These are phyloP conservation scores for Letharia lupina DNA, from an alignment of 495 filamentous ascomycete genomes.

Conservation along the genomic window DNA sequence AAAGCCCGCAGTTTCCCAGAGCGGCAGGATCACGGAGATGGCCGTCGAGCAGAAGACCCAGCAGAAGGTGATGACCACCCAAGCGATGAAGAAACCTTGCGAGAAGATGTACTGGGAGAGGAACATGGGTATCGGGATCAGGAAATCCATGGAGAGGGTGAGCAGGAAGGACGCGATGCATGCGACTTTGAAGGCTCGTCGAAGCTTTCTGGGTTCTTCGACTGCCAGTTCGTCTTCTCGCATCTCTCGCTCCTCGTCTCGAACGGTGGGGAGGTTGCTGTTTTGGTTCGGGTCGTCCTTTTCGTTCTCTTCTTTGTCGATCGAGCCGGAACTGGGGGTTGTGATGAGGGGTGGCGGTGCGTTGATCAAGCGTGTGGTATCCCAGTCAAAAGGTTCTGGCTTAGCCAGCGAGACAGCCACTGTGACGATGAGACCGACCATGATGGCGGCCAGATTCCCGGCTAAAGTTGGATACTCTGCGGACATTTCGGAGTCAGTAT, in stretches of 20 bases:
- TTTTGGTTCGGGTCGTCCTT: background rate
- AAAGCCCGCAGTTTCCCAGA: conserved; percentile 29
- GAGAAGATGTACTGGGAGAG: conserved; percentile 62
- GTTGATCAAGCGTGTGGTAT: conserved; percentile 30
- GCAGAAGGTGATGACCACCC: conserved; percentile 59
- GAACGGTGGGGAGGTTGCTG: conserved; percentile 11
- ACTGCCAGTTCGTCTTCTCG: conserved; percentile 28
- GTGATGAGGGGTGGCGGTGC: conserved; percentile 3
- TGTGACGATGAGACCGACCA: conserved; percentile 28
- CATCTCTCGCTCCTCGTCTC: conserved; percentile 24
- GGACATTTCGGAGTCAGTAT: no score
- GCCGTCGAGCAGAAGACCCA: conserved; percentile 56
- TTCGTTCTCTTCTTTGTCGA: conserved; percentile 13
- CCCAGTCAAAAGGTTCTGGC: conserved; percentile 30
- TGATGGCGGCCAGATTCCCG: conserved; percentile 30
- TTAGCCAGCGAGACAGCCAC: conserved; percentile 27
- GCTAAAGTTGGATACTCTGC: conserved; percentile 29
- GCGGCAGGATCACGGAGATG: conserved; percentile 23
- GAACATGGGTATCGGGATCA: conserved; percentile 75
- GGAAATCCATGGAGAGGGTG: conserved; percentile 55
- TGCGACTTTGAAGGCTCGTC: conserved; percentile 54
- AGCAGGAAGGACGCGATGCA: conserved; percentile 54
- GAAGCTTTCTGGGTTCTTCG: conserved; percentile 50
- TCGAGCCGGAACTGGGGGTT: conserved; percentile 10
- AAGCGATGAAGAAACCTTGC: conserved; percentile 64